phyloP scores from a whole-genome alignment of 371 early-diverging fungal species.

The Gilbertella persicaria region DNA sequence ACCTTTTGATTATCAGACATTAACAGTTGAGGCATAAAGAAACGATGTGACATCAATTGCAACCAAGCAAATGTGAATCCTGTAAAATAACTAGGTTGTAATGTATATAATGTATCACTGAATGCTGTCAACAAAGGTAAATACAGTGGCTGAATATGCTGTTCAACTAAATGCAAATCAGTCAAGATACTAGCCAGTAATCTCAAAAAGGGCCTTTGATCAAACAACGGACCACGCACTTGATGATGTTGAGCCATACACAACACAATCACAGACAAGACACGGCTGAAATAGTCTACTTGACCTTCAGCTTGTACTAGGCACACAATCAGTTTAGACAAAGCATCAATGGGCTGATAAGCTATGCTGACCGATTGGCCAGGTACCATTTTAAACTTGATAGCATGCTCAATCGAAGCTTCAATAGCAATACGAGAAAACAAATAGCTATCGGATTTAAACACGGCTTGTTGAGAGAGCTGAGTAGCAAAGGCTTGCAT shows the following conservation, averaged over 20 bases:
- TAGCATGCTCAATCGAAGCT: constrained; percentile 74
- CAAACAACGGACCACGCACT: constrained; percentile 76
- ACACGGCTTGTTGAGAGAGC: constrained; percentile 74
- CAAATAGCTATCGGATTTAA: constrained; percentile 72
- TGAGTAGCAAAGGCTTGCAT: constrained; percentile 66
- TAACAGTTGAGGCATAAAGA: constrained; percentile 89
- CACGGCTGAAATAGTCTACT: constrained; percentile 64
- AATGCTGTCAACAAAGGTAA: constrained; percentile 70
- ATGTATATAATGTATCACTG: constrained; percentile 79
- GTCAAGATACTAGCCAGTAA: constrained; percentile 82
- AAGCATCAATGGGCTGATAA: constrained; percentile 82
- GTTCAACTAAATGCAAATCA: constrained; percentile 75
- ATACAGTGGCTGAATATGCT: constrained; percentile 64
- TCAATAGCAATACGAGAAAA: constrained; percentile 91
- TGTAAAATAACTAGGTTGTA: constrained; percentile 88
- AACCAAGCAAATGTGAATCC: constrained; percentile 98
- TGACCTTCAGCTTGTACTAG: constrained; percentile 33
- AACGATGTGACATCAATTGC: constrained; percentile 87
- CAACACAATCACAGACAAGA: constrained; percentile 82
- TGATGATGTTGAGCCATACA: constrained; percentile 86
- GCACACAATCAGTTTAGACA: constrained; percentile 75
- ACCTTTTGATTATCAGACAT: constrained; percentile 69
- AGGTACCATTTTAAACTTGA: constrained; percentile 56
- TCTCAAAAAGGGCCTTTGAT: constrained; percentile 91
- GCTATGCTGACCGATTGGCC: constrained; percentile 48